Evolutionary conservation across 1,139 yeast genomes (phyloP).

Genomic region (Geotrichum candidum): DNA sequence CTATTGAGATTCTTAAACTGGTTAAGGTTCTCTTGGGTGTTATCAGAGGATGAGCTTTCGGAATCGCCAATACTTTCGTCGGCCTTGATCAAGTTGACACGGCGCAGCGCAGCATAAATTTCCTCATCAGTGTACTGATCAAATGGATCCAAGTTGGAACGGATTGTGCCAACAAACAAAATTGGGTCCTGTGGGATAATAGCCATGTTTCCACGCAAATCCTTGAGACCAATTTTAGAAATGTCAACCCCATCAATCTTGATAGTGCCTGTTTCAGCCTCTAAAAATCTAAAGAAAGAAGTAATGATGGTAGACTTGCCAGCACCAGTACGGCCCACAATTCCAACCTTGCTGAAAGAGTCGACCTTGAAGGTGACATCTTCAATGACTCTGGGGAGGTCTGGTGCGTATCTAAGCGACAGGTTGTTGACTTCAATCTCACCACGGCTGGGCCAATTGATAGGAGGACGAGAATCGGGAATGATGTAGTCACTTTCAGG

Average conservation of each 20-base stretch:
- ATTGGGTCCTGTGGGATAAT: constrained; percentile 96
- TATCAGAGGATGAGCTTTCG: background rate
- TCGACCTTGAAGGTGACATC: constrained; percentile 74
- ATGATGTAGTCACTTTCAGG: constrained; percentile 49
- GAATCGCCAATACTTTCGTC: background rate
- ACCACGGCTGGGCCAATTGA: constrained; percentile 81
- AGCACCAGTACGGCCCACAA: constrained; percentile 98
- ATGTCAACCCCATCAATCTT: constrained; percentile 85
- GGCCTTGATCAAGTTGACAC: constrained; percentile 63
- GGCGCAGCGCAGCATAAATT: constrained; percentile 75
- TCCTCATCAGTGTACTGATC: constrained; percentile 61
- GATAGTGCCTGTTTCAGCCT: constrained; percentile 80
- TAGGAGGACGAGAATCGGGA: constrained; percentile 64
- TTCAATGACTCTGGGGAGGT: constrained; percentile 82
- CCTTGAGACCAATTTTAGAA: constrained; percentile 72
- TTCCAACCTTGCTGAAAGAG: constrained; percentile 80
- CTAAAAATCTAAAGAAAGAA: constrained; percentile 86
- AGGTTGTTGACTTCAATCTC: constrained; percentile 68
- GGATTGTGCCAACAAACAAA: constrained; percentile 75
- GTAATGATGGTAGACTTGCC: constrained; percentile 96
- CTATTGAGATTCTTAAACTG: constrained; percentile 68
- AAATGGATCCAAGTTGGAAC: constrained; percentile 79
- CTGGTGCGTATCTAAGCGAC: constrained; percentile 82
- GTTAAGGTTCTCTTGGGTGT: constrained; percentile 56
- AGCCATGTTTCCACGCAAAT: constrained; percentile 75